phyloP scores from a whole-genome alignment of 2,329 filamentous ascomycete species.

The Lithohypha guttulata region DNA sequence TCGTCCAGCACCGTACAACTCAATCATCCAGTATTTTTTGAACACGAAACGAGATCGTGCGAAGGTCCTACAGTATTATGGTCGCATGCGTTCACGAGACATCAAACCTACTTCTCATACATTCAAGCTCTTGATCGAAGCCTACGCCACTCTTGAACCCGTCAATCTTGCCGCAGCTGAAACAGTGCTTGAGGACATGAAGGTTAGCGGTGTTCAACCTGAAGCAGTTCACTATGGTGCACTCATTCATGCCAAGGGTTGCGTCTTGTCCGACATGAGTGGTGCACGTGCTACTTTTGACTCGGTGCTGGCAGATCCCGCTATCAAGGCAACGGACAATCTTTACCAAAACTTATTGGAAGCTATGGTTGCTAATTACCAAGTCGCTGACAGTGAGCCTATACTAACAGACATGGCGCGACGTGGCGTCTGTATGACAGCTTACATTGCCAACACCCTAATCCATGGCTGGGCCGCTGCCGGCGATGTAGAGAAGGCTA shows the following conservation, averaged over 20 bases:
- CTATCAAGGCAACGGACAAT: constrained; percentile 65
- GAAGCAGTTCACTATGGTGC: constrained; percentile 95
- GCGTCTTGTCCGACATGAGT: constrained; percentile 81
- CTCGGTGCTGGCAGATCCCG: constrained; percentile 56
- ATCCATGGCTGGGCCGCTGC: constrained; percentile 93
- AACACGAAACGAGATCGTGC: constrained; percentile 91
- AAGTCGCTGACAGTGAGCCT: constrained; percentile 62
- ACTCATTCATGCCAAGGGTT: constrained; percentile 90
- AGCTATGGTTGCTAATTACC: constrained; percentile 89
- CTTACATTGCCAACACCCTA: constrained; percentile 95
- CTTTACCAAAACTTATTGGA: constrained; percentile 97
- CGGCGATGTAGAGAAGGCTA: constrained; percentile 68
- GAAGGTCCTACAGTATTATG: constrained; percentile 90
- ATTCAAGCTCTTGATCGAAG: constrained; percentile 93
- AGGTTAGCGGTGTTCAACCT: constrained; percentile 59
- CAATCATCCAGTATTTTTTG: constrained; percentile 98
- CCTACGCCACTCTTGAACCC: constrained; percentile 85
- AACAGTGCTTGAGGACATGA: constrained; percentile 68
- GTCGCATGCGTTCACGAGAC: constrained; percentile 77
- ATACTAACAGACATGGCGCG: constrained; percentile 65
- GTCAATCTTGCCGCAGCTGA: constrained; percentile 82
- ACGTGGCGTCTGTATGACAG: constrained; percentile 71
- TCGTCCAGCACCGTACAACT: constrained; percentile 93
- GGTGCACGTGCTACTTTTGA: constrained; percentile 77
- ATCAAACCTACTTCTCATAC: constrained; percentile 92